These are phyloP conservation scores for Mariannaea sp. DNA, from an alignment of 2,329 filamentous ascomycete genomes.

Conservation along the genomic window DNA sequence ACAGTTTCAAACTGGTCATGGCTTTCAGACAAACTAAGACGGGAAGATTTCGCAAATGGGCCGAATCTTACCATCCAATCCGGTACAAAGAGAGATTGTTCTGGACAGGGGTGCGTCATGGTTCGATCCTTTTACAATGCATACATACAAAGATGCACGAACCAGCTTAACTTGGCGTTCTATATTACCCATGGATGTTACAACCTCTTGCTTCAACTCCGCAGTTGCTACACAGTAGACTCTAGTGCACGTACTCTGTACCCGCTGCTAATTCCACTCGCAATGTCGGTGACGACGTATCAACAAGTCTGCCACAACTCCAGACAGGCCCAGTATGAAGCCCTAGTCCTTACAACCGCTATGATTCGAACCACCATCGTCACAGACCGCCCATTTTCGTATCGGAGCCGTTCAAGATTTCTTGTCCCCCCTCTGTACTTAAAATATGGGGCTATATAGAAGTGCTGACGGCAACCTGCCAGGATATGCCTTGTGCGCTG, in stretches of 20 bases:
- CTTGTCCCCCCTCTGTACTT: background rate
- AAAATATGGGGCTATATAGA: background rate
- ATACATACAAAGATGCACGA: slow-evolving; percentile 13
- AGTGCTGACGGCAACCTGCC: slow-evolving; percentile 2
- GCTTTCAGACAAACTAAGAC: background rate
- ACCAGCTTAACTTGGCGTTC: background rate
- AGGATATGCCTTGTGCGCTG: slow-evolving; percentile 6
- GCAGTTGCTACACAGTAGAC: background rate
- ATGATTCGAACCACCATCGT: no score
- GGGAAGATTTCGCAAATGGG: background rate
- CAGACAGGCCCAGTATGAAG: background rate
- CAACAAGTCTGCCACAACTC: background rate
- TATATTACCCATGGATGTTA: slow-evolving; percentile 2
- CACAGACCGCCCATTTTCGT: background rate
- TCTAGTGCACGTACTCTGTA: background rate
- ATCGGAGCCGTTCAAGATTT: background rate
- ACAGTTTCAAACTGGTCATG: background rate
- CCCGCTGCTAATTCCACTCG: background rate
- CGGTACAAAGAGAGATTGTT: background rate
- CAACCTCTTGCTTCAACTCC: background rate
- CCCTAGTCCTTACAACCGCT: no score
- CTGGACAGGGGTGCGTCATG: slow-evolving; percentile 2
- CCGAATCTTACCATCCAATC: slow-evolving; percentile 2
- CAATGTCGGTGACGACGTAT: slow-evolving; percentile 4
- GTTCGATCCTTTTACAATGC: slow-evolving; percentile 20